phyloP scores from a whole-genome alignment of 2,329 filamentous ascomycete species.

The Eutypa lata region DNA sequence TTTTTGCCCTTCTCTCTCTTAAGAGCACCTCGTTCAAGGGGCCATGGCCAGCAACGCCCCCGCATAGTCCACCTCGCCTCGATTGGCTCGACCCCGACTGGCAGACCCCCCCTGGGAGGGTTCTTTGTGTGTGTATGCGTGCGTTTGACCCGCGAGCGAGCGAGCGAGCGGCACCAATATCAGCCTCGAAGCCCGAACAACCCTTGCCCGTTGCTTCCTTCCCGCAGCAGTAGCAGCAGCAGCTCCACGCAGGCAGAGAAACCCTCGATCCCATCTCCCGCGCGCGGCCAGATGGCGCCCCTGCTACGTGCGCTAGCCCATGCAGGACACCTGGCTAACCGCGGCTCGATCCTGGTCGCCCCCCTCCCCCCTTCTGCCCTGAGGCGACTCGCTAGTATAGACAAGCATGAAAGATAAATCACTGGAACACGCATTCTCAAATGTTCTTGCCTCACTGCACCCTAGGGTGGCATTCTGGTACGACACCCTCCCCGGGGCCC shows the following conservation, averaged over 20 bases:
- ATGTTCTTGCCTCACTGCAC: slow-evolving; percentile 24
- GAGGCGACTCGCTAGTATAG: slow-evolving; percentile 22
- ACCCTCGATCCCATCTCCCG: slow-evolving; percentile 24
- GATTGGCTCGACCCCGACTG: slow-evolving; percentile 20
- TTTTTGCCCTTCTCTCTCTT: no score
- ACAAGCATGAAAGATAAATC: slow-evolving; percentile 29
- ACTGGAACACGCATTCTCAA: slow-evolving; percentile 26
- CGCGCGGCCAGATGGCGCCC: slow-evolving; percentile 23
- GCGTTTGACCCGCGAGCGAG: no score
- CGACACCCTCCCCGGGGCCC: slow-evolving; percentile 2
- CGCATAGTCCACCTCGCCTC: slow-evolving; percentile 11
- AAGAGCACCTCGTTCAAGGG: no score
- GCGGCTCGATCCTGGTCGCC: slow-evolving; percentile 24
- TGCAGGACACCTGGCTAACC: slow-evolving; percentile 29
- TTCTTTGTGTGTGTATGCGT: slow-evolving; percentile 6
- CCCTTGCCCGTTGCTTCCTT: slow-evolving; percentile 15
- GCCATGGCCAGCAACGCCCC: slow-evolving; percentile 7
- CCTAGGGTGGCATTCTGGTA: slow-evolving; percentile 16
- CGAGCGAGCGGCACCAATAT: slow-evolving; percentile 4
- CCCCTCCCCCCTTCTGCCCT: slow-evolving; percentile 8
- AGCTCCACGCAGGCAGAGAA: slow-evolving; percentile 15
- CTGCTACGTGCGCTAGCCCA: slow-evolving; percentile 22
- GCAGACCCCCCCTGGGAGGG: slow-evolving; percentile 5
- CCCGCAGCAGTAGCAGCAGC: slow-evolving; percentile 2
- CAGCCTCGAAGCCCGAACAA: slow-evolving; percentile 22